Conservation (phyloP, 2,329 filamentous ascomycete species). For the Aphanoascus verrucosus region DNA sequence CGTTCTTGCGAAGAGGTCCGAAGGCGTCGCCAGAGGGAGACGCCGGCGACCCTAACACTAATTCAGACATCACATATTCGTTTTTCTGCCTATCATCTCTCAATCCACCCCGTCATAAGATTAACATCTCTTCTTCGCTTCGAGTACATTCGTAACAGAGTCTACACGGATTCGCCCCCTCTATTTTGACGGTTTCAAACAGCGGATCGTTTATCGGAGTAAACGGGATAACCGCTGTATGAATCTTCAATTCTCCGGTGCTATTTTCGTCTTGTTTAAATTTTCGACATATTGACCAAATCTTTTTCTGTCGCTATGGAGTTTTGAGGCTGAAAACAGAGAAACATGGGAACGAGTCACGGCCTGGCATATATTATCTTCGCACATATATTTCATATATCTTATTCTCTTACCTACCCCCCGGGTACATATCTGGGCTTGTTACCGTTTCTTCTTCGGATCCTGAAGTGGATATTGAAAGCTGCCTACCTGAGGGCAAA, state of each 20-base stretch:
- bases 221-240: not conserved
- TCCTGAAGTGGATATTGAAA: not conserved
- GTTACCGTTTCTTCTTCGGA: not conserved
- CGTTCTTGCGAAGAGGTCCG: conserved; percentile 73
- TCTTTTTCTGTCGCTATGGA: conserved; percentile 10
- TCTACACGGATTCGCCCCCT: not conserved
- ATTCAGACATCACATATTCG: not conserved
- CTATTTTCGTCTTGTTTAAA: conserved; percentile 4
- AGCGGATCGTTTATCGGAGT: conserved; percentile 1
- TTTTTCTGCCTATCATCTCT: not conserved
- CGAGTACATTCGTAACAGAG: not conserved
- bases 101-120: not conserved
- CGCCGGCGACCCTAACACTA: conserved; percentile 48
- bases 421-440: not conserved
- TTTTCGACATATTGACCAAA: not conserved
- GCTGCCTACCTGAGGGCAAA: not conserved
- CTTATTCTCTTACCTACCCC: conserved; percentile 1
- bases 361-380: conserved; percentile 10
- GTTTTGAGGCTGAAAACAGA: conserved; percentile 8
- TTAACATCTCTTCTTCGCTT: not conserved
- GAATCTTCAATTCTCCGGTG: not conserved
- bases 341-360: conserved; percentile 9
- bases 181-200: not conserved
- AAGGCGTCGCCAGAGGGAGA: conserved; percentile 71
- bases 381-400: conserved; percentile 7